These are phyloP conservation scores for Saccharomycopsis amapae DNA, from an alignment of 805 yeast genomes.

Conservation along the genomic window DNA sequence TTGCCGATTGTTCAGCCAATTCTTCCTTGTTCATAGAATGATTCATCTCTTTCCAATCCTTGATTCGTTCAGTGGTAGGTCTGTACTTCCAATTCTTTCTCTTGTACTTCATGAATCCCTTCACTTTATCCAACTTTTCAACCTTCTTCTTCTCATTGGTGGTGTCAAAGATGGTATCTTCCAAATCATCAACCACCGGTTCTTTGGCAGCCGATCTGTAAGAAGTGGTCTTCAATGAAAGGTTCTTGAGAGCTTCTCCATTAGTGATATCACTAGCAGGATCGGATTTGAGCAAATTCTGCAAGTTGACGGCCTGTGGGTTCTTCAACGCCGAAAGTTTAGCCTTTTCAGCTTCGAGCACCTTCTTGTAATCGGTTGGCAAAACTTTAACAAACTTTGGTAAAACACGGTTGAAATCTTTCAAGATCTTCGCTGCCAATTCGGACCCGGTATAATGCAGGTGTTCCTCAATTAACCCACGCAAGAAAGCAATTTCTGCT, in stretches of 20 bases:
- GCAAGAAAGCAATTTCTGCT: conserved; percentile 85
- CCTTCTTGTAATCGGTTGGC: conserved; percentile 87
- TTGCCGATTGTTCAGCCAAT: conserved; percentile 83
- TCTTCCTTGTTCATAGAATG: conserved; percentile 78
- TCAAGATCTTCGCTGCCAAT: conserved; percentile 75
- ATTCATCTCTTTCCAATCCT: conserved; percentile 91
- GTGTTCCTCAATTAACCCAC: conserved; percentile 92
- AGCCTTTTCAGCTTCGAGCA: conserved; percentile 68
- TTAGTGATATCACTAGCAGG: conserved; percentile 83
- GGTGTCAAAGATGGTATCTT: conserved; percentile 75
- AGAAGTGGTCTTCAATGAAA: conserved; percentile 36
- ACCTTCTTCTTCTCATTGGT: conserved; percentile 57
- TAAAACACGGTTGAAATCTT: conserved; percentile 80
- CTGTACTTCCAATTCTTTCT: conserved; percentile 85
- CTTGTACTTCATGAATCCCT: conserved; percentile 91
- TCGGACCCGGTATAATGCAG: conserved; percentile 91
- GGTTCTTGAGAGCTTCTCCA: conserved; percentile 69
- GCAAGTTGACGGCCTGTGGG: conserved; percentile 52
- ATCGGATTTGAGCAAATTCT: conserved; percentile 60
- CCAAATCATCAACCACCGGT: conserved; percentile 84
- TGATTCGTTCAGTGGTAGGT: conserved; percentile 62
- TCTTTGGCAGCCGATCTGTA: conserved; percentile 40
- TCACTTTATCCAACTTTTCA: conserved; percentile 63
- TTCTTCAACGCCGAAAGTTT: conserved; percentile 54
- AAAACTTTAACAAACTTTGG: conserved; percentile 89